Evolutionary conservation across 768 basidiomycete genomes (phyloP), one percentile per base, ranked within the genome.

Genomic region (Psilocybe sp.): DNA sequence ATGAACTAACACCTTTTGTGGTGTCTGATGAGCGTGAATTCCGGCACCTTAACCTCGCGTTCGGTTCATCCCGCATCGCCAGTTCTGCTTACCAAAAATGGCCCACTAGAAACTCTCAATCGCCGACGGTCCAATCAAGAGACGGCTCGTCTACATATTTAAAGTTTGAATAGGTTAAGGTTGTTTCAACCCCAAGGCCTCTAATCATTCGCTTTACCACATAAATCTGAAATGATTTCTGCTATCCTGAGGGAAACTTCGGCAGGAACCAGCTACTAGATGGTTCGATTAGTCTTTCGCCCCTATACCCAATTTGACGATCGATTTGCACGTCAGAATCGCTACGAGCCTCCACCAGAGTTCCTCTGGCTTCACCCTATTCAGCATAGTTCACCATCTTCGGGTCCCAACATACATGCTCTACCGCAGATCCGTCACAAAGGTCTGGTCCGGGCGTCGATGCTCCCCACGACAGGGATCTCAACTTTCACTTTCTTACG

Each of bases 231-330:
- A 65, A 71, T 74, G 73, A 75, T 72, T 69, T 73, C 74, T 73
- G 73, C 72, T 74, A 74, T 75, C 73, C 73, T 75, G n/a, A n/a
- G n/a, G n/a, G n/a, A n/a, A n/a, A n/a, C n/a, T n/a, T n/a, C n/a
- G n/a, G n/a, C n/a, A n/a, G 86, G 85, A 89, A 88, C 85, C 85
- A 89, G 86, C 85, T 86, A 88, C 85, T 87, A 87, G 74, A 88
- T 86, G 86, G 86, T 87, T 89, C 85, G 85, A 90, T 89, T 88
- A 86, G 87, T 89, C 88, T 89, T 89, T 89, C 84, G 83, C 87
- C 88, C 87, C 87, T 89, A 89, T 89, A 88, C 87, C 85, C 87
- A 87, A 85, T 89, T 87, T 76, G 84, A 89, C 87, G 83, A 89
- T 88, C 84, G 86, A 89, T 89, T 89, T 90, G 88, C n/a, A n/a